Base-by-base conservation (phyloP, 2,329 filamentous ascomycete species). In the Emergomyces pasteurianus region DNA sequence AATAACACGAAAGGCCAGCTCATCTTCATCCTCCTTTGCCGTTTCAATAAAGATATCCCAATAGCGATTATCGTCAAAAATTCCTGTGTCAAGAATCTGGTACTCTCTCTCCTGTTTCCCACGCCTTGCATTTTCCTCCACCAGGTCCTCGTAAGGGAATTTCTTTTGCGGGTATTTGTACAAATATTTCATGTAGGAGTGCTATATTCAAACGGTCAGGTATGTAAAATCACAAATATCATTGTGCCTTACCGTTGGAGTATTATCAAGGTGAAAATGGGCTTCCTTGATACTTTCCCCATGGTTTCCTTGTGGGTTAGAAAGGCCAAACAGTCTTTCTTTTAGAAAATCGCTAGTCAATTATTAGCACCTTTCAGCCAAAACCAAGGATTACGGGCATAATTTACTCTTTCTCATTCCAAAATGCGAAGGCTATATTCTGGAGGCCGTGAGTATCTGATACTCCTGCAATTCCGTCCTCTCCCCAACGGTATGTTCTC, bases 1-100 rank as follows among this genome's bases (percentile, higher is more conserved):
- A 12, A 92, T 96, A 52, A 97, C 88, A 69, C 94, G 89, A 78
- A 96, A 97, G 36, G 95, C 80, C 14, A 97, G 79, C 76, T 96
- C 90, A 34, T 97, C 92, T 26, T 90, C 87, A n/a, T 83, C 82
- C 72, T 96, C 92, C 76, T 97, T 97, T 61, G 92, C 92, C 7
- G 89, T 95, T 77, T 97, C 92, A 65, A 97, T 96, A 72, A 92
- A 88, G 67, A 96, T 96, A 72, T 97, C 92, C 89, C 92, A 97
- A 78, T 97, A 97, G 65, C 87, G 81, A 75, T 95, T 83, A 56
- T 96, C 89, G 56, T 94, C 84, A 71, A 97, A 97, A 58, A 87
- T 80, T 49, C 88, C 90, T 0, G 92, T 96, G 72, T 97, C 92
- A 60, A 91, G 81, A 60, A 97, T 84, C 73, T 96, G 92, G 76